These are phyloP conservation scores for Vanrija pseudolonga DNA, from an alignment of 1,284 basidiomycete genomes.

Conservation along the genomic window DNA sequence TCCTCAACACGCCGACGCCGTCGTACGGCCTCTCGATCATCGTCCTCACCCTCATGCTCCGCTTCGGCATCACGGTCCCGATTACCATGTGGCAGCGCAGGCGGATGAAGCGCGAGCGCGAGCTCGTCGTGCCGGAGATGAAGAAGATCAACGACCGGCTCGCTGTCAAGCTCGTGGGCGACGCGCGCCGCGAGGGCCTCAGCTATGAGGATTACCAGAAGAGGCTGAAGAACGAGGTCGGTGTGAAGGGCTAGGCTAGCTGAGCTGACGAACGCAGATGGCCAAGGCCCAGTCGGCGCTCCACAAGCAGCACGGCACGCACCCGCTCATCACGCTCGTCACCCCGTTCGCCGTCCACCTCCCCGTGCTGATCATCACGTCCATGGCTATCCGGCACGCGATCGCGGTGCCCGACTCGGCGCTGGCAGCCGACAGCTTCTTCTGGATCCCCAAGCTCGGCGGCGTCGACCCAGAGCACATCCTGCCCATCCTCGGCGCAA, in stretches of 20 bases:
- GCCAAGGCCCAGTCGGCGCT: conserved; percentile 35
- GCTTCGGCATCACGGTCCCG: conserved; percentile 52
- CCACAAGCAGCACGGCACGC: conserved; percentile 39
- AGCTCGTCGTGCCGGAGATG: conserved; percentile 51
- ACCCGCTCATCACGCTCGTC: conserved; percentile 42
- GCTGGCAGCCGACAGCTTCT: conserved; percentile 35
- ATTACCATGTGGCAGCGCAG: conserved; percentile 52
- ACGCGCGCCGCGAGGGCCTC: conserved; percentile 41
- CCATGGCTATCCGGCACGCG: conserved; percentile 44
- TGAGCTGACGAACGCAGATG: conserved; percentile 26
- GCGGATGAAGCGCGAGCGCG: conserved; percentile 40
- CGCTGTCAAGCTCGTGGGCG: conserved; percentile 37
- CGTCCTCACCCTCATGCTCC: conserved; percentile 49
- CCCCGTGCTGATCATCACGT: conserved; percentile 48
- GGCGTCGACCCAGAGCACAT: conserved; percentile 38
- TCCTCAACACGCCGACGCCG: conserved; percentile 32
- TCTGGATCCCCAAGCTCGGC: conserved; percentile 46
- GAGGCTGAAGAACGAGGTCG: conserved; percentile 45
- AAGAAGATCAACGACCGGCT: conserved; percentile 44
- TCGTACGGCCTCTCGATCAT: conserved; percentile 51
- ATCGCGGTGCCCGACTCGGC: conserved; percentile 24
- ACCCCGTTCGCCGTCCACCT: conserved; percentile 46
- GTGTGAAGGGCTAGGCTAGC: conserved; percentile 7
- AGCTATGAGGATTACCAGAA: conserved; percentile 49
- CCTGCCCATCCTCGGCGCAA: conserved; percentile 43